These are phyloP conservation scores for Grosmannia clavigera DNA, from an alignment of 2,329 filamentous ascomycete species.

Conservation along the genomic window DNA sequence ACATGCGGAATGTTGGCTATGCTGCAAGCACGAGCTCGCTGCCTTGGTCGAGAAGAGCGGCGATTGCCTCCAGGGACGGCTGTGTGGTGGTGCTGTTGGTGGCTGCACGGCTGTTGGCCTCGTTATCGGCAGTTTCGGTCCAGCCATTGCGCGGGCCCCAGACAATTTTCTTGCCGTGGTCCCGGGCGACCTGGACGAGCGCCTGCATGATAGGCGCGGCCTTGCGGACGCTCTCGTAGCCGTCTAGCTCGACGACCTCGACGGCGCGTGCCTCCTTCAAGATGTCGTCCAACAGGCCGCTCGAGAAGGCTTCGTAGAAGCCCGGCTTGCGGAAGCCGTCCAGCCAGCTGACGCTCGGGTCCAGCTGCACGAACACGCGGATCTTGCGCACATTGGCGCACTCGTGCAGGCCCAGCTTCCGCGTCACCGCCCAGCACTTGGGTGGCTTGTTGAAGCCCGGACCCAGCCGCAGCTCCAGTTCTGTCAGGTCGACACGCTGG, in stretches of 20 bases:
- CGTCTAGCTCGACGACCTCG: constrained; percentile 55
- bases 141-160: constrained; percentile 50
- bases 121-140: not conserved
- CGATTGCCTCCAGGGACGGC: too few species aligned
- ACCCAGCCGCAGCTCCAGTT: constrained; percentile 58
- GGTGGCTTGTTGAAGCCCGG: constrained; percentile 63
- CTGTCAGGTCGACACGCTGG: constrained; percentile 48
- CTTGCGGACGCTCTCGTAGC: constrained; percentile 51
- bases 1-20: too few species aligned
- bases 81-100: not conserved
- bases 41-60: too few species aligned
- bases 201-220: constrained; percentile 51
- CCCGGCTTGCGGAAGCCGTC: constrained; percentile 55
- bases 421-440: constrained; percentile 55
- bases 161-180: constrained; percentile 38
- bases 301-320: constrained; percentile 59
- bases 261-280: constrained; percentile 44
- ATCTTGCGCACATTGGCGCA: constrained; percentile 47
- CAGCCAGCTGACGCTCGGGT: constrained; percentile 56
- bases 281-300: constrained; percentile 42
- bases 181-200: constrained; percentile 39
- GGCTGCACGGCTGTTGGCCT: not conserved
- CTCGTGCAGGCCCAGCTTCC: constrained; percentile 49
- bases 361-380: constrained; percentile 58
- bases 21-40: too few species aligned